These are phyloP conservation scores for Podila epigama DNA, from an alignment of 192 early-diverging fungal species.

Conservation along the genomic window DNA sequence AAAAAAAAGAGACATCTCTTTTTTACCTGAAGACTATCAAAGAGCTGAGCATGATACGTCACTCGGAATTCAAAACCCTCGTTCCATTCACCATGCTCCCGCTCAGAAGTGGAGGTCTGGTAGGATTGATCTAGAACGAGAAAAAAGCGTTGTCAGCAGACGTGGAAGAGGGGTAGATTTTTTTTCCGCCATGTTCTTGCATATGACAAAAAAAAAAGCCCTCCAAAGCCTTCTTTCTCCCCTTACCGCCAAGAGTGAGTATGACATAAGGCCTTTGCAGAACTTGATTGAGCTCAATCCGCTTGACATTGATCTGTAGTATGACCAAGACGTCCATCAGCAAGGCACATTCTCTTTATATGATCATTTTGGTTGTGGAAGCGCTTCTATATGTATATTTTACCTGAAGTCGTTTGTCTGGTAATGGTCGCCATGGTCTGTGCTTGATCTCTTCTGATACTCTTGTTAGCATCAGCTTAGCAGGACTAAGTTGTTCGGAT, in stretches of 20 bases:
- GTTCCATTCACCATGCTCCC: conserved; percentile 68
- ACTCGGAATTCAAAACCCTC: conserved; percentile 76
- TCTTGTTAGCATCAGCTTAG: conserved; percentile 24
- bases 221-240: background rate
- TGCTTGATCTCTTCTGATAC: conserved; percentile 44
- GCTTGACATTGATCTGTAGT: conserved; percentile 67
- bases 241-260: conserved; percentile 63
- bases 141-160: background rate
- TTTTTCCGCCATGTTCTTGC: too few relatives aligned
- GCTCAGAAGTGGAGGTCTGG: conserved; percentile 68
- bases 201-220: too few relatives aligned
- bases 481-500: conserved; percentile 6
- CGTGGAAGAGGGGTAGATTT: background rate
- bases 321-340: background rate
- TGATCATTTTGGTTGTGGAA: conserved; percentile 29
- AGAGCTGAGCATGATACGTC: conserved; percentile 76
- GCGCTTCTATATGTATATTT: background rate
- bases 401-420: conserved; percentile 45
- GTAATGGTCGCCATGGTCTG: conserved; percentile 42
- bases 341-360: conserved; percentile 8
- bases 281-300: conserved; percentile 62
- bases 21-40: conserved; percentile 67
- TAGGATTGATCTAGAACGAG: conserved; percentile 59
- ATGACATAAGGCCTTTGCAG: conserved; percentile 71
- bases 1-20: background rate